Conservation (phyloP, 257 asterid species). For the Solanum ossicruentum region DNA sequence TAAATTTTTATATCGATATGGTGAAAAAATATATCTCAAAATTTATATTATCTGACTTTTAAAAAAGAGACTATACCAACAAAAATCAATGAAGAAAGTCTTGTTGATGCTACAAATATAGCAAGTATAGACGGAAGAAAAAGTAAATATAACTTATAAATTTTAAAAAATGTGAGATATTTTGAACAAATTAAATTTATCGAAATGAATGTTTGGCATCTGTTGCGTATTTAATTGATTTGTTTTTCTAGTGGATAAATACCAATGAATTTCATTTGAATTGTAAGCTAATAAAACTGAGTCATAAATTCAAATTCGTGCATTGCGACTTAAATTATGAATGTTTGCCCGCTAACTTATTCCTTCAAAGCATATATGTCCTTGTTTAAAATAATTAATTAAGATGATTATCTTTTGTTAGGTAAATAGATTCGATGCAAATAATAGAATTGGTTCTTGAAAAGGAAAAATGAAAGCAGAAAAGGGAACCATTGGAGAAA, state of each 20-base stretch:
- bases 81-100: no score
- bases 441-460: background rate
- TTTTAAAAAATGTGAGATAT: no score
- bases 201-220: background rate
- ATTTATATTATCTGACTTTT: no score
- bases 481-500: background rate
- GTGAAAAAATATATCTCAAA: no score
- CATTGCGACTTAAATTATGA: background rate
- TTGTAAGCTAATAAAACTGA: background rate
- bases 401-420: background rate
- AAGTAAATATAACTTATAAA: no score
- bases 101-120: background rate
- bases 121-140: no score
- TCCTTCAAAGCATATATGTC: background rate
- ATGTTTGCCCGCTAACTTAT: background rate
- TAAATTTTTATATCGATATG: no score
- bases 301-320: background rate
- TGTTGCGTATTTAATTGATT: background rate
- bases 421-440: background rate
- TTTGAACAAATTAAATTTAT: no score
- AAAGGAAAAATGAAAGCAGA: background rate
- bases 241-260: background rate
- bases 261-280: background rate
- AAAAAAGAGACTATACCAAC: no score
- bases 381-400: background rate